These are phyloP conservation scores for Peribolospora kevripleyi DNA, from an alignment of 768 basidiomycete species.

Conservation along the genomic window DNA sequence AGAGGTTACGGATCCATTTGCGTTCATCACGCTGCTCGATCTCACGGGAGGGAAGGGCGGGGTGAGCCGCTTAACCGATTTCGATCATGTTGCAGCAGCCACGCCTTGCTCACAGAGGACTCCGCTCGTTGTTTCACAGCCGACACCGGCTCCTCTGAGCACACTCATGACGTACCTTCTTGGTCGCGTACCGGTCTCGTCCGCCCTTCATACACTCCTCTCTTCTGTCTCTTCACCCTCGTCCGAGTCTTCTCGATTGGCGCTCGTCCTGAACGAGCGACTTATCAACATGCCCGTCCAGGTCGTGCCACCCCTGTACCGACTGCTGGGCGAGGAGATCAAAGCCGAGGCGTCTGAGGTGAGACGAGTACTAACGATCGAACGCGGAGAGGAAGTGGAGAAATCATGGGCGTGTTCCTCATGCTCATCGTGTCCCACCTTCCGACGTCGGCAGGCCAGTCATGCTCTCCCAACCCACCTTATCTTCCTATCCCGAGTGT, in stretches of 20 bases:
- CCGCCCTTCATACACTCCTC: conserved; percentile 24
- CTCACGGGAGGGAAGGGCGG: conserved; percentile 39
- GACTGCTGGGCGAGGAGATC: conserved; percentile 67
- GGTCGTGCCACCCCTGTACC: conserved; percentile 73
- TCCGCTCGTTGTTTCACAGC: too few relatives aligned
- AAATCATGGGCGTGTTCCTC: conserved; percentile 12
- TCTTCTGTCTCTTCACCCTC: conserved; percentile 20
- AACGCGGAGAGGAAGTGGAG: background rate
- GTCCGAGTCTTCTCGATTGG: conserved; percentile 16
- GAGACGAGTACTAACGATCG: background rate
- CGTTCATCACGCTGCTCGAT: conserved; percentile 61
- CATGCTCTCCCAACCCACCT: conserved; percentile 4
- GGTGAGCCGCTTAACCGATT: conserved; percentile 11
- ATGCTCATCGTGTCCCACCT: background rate
- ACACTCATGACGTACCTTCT: background rate
- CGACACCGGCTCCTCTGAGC: too few relatives aligned
- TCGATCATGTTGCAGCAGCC: background rate
- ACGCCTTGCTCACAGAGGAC: background rate
- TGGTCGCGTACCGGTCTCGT: background rate
- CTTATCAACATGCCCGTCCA: conserved; percentile 91
- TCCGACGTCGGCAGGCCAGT: conserved; percentile 9
- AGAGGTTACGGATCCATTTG: conserved; percentile 43
- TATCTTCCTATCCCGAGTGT: conserved; percentile 16
- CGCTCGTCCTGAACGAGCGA: conserved; percentile 63
- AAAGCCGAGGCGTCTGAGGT: conserved; percentile 43